Evolutionary conservation across 106 monocot species (phyloP).

Genomic region (Xerophyta viscosa): DNA sequence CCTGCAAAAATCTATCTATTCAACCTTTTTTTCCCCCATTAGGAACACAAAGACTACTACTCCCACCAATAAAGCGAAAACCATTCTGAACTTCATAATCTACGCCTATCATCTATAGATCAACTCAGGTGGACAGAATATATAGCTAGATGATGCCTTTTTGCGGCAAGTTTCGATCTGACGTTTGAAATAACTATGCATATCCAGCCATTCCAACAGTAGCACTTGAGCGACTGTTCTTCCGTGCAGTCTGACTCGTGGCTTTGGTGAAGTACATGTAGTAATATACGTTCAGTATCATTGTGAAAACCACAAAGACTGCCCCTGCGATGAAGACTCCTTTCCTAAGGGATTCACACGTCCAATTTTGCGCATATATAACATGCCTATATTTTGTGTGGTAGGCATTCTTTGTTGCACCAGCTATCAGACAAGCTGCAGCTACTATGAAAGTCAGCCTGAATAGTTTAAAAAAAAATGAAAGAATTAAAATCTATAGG

Average conservation of each 20-base stretch:
- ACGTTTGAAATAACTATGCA: too few relatives aligned
- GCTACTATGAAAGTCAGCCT: conserved; percentile 89
- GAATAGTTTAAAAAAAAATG: neutral
- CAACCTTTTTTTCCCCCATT: too few relatives aligned
- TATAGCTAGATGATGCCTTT: too few relatives aligned
- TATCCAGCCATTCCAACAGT: conserved; percentile 72
- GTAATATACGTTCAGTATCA: conserved; percentile 93
- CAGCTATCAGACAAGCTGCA: conserved; percentile 70
- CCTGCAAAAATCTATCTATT: too few relatives aligned
- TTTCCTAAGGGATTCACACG: conserved; percentile 84
- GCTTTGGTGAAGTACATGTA: conserved; percentile 94
- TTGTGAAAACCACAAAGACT: conserved; percentile 84
- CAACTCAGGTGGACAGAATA: too few relatives aligned
- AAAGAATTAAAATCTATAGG: too few relatives aligned
- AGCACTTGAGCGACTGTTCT: conserved; percentile 28
- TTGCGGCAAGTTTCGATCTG: too few relatives aligned
- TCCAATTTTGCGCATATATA: conserved; percentile 86
- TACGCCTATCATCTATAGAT: too few relatives aligned
- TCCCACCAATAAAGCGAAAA: too few relatives aligned
- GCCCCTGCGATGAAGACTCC: conserved; percentile 94
- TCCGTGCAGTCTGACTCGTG: conserved; percentile 51
- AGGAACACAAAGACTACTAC: too few relatives aligned
- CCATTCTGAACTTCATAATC: too few relatives aligned
- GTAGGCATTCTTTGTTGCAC: conserved; percentile 96
- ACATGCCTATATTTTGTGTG: conserved; percentile 83